Evolutionary conservation across 2,329 filamentous ascomycete species (phyloP).

Genomic region (Pseudogymnoascus sp.): DNA sequence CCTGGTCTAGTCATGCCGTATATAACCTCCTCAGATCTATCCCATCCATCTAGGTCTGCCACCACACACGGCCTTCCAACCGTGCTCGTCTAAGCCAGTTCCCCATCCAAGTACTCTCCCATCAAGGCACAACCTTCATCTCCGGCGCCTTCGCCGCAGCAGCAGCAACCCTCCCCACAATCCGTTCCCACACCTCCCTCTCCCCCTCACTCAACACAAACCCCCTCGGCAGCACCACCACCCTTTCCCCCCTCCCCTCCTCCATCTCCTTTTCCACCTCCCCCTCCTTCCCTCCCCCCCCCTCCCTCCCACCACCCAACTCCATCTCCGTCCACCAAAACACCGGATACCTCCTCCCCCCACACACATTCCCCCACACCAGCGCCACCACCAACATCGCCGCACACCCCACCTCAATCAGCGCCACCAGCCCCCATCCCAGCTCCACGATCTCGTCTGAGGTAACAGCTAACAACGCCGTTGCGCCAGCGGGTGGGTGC

Average conservation of each 20-base stretch:
- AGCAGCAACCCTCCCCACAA: neutral
- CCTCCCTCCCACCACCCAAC: neutral
- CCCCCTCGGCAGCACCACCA: neutral
- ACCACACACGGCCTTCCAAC: no score
- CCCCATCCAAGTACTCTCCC: neutral
- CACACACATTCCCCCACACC: conserved; percentile 61
- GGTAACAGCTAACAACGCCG: conserved; percentile 59
- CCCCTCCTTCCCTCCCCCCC: neutral
- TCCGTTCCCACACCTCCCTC: neutral
- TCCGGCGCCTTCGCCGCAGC: neutral
- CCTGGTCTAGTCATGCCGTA: neutral
- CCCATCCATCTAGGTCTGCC: neutral
- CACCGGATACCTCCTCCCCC: conserved; percentile 47
- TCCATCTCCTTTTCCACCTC: neutral
- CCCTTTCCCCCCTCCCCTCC: neutral
- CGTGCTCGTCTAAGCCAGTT: neutral
- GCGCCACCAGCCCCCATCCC: conserved; percentile 61
- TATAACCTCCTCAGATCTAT: neutral
- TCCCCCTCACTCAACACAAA: neutral
- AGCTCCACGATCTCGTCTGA: conserved; percentile 45
- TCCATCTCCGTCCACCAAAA: conserved; percentile 59
- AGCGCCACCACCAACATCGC: conserved; percentile 58
- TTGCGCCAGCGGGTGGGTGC: conserved; percentile 68
- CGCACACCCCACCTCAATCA: conserved; percentile 51
- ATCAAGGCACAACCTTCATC: neutral